Evolutionary conservation across 2,329 filamentous ascomycete genomes (phyloP), one percentile per base, ranked within the genome.

Genomic region (Ophiostoma piceae): DNA sequence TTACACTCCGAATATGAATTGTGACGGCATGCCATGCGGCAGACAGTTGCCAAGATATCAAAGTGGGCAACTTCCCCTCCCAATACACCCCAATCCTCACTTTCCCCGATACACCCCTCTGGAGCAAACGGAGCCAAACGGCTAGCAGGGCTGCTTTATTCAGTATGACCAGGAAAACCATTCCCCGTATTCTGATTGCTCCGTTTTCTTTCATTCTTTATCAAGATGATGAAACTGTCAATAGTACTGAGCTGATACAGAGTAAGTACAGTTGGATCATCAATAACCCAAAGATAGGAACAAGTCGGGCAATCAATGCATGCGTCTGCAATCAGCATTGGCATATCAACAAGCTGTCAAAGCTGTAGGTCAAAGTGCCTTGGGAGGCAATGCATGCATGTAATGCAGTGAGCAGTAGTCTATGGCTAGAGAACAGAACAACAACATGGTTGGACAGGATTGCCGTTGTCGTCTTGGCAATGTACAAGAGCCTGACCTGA

Each of bases 281-380:
- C 26, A 29, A 29, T 4, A 54, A 62, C n/a, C 60, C 41, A 37
- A 69, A 70, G 70, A 72, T 72, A 72, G 69, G 71, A 66, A 71
- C 71, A 72, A 71, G 41, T 68, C 71, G 71, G 69, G 66, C 41
- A 6, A 1, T 7, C 35, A 54, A 35, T 22, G 35, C 47, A 54
- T 22, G 22, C 3, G 22, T 3, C 37, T 22, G 22, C n/a, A 26
- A 2, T 22, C 22, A 47, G 12, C 41, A 29, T 57, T 68, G 32
- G 32, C 54, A 60, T 14, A 65, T 22, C 43, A 16, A 16, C 11
- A 7, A 32, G 29, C 60, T 65, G 60, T 41, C 62, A 66, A 19
- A 60, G 22, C 8, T 29, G 2, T 29, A 29, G n/a, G n/a, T n/a
- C 26, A 29, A 19, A 54, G n/a, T 22, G n/a, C 54, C 54, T 60